These are phyloP conservation scores for Rhodomyrtus tomentosa DNA, from an alignment of 345 rosid species.

Conservation along the genomic window DNA sequence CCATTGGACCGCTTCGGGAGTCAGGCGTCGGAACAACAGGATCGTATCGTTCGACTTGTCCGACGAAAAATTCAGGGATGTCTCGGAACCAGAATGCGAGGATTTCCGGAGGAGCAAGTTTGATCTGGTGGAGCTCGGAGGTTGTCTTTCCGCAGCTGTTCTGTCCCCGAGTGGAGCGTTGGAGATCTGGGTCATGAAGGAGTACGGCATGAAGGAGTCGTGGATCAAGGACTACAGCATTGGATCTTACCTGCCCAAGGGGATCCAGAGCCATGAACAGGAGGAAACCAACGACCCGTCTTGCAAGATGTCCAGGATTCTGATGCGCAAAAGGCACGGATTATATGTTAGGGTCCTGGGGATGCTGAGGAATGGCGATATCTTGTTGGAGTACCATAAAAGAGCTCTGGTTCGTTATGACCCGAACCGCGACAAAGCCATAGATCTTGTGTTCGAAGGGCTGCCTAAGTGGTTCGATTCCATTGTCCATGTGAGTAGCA, in stretches of 20 bases:
- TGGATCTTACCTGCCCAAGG: slow-evolving; percentile 2
- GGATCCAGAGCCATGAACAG: not conserved
- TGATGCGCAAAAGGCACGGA: not conserved
- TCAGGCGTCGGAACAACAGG: not conserved
- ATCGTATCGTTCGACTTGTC: slow-evolving; percentile 13
- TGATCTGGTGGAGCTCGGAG: slow-evolving; percentile 3
- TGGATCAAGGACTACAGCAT: slow-evolving; percentile 15
- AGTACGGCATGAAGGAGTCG: slow-evolving; percentile 9
- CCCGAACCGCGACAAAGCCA: not conserved
- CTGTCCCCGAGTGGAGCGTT: not conserved
- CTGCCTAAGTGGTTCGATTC: slow-evolving; percentile 15
- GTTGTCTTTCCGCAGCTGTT: slow-evolving; percentile 10
- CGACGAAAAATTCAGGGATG: slow-evolving; percentile 10
- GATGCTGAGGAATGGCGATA: slow-evolving; percentile 9
- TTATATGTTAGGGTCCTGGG: not conserved
- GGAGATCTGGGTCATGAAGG: slow-evolving; percentile 18
- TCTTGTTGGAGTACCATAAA: slow-evolving; percentile 6
- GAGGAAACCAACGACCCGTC: not conserved
- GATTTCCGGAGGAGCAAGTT: not conserved
- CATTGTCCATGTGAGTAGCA: slow-evolving; percentile 6
- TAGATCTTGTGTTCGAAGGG: slow-evolving; percentile 5
- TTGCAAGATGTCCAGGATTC: not conserved
- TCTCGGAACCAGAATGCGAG: not conserved
- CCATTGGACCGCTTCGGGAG: slow-evolving; percentile 9
- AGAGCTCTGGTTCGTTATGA: slow-evolving; percentile 11